Base-by-base conservation (phyloP, 2,329 filamentous ascomycete species). In the Karstenula rhodostoma region DNA sequence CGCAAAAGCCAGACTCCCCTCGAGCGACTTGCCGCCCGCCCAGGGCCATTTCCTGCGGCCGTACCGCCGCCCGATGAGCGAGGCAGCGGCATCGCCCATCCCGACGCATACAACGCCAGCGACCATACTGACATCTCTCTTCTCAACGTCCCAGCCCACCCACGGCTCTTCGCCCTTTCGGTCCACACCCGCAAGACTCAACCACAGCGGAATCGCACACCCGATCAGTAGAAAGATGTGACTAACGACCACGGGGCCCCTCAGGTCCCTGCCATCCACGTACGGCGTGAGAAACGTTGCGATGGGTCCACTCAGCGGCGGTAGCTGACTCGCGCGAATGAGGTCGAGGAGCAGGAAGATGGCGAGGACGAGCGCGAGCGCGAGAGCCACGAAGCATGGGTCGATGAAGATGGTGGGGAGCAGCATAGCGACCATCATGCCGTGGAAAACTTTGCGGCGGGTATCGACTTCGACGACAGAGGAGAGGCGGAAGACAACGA, bases 341-440 rank as follows among this genome's bases (percentile, higher is more conserved):
- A 97, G 84, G 74, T 99, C 95, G 13, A 98, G 86, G 4, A 98
- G 83, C 15, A 98, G 82, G 73, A 99, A 99, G 55, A 96, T 84
- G 4, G 91, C 89, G 37, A 99, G 85, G 27, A 93, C 87, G 33
- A 97, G 81, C 0, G 85, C 84, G n/a, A 98, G 83, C 0, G 93
- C 92, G 13, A 99, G 82, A 1, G 91, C 87, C 52, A 89, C 89
- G 77, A 92, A 98, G 43, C 89, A 84, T 0, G 95, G 94, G 76
- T 99, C 95, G 64, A 98, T 81, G 74, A 89, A 97, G 2, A 90
- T 91, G 1, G 92, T 88, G 0, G 95, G 94, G 1, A 98, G 84
- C 58, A 99, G 89, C 92, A 99, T 97, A 58, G 89, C 88, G 8
- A 98, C 94, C 91, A 98, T 98, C 85, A 94, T 97, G 68, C 96